A percentile compares a stretch with the other conserved stretches of the same genome.
Conservation (phyloP, 2,329 filamentous ascomycete genomes). For the Penicillium sp. region DNA sequence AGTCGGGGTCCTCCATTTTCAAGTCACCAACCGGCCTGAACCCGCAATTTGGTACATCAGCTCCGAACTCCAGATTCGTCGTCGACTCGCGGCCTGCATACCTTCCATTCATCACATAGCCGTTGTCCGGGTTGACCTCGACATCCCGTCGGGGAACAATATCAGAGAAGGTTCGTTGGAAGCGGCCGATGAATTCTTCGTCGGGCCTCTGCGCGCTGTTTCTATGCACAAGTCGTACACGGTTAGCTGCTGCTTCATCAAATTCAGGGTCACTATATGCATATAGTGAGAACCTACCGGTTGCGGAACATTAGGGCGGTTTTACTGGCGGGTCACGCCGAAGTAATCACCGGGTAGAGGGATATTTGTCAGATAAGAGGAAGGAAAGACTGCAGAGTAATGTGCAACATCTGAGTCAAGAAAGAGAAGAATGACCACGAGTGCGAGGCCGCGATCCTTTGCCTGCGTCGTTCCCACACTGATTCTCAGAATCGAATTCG, state of each 20-base stretch:
- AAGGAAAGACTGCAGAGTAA: neutral
- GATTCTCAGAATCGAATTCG: neutral
- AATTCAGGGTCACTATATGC: neutral
- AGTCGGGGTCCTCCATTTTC: conserved; percentile 46
- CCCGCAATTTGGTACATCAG: conserved; percentile 5
- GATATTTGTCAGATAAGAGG: neutral
- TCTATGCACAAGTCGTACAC: conserved; percentile 40
- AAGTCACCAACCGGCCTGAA: conserved; percentile 20
- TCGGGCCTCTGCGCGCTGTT: conserved; percentile 79
- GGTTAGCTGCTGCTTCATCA: neutral
- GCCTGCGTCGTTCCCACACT: neutral
- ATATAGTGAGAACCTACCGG: conserved; percentile 37
- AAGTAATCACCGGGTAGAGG: neutral
- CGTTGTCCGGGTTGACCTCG: conserved; percentile 29
- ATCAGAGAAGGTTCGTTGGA: conserved; percentile 78
- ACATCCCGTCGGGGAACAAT: conserved; percentile 51
- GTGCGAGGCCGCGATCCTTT: neutral
- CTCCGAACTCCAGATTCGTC: neutral
- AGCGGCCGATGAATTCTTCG: conserved; percentile 77
- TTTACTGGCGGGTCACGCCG: conserved; percentile 2
- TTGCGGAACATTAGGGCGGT: conserved; percentile 44
- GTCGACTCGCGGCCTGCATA: conserved; percentile 10
- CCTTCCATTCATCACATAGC: conserved; percentile 25
- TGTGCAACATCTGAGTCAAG: conserved; percentile 8
- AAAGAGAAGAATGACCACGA: neutral